Conservation (phyloP, 495 filamentous ascomycete species). For the Trichoderma asperelloides region DNA sequence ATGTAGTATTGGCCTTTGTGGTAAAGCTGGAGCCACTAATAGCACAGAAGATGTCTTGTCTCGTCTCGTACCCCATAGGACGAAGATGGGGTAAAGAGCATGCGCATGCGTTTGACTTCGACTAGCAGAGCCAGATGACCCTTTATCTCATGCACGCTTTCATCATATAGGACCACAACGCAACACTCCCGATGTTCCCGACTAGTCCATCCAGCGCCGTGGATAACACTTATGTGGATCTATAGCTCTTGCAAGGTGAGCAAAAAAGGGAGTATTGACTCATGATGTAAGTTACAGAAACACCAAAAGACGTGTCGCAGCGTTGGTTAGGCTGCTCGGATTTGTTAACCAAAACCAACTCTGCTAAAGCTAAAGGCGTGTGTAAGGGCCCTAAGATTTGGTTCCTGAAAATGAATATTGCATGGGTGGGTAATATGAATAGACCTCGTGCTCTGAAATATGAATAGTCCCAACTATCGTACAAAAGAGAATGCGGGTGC, state of each 20-base stretch:
- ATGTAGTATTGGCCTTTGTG: not conserved
- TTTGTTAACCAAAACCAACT: not conserved
- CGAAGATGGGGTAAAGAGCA: not conserved
- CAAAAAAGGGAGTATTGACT: not conserved
- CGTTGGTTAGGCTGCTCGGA: not conserved
- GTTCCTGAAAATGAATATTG: not conserved
- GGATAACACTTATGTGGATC: not conserved
- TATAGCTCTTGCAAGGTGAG: not conserved
- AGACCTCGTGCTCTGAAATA: not conserved
- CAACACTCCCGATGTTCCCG: not conserved
- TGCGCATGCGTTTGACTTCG: slow-evolving; percentile 5
- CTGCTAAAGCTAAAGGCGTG: not conserved
- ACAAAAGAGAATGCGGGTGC: not conserved
- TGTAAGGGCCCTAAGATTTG: not conserved
- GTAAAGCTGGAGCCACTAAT: not conserved
- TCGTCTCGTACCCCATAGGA: not conserved
- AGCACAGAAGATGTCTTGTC: not conserved
- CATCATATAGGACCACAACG: slow-evolving; percentile 1
- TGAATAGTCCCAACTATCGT: not conserved
- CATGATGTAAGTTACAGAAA: not conserved
- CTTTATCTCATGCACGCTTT: slow-evolving; percentile 6
- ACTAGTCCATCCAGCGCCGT: not conserved
- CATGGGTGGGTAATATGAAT: slow-evolving; percentile 2
- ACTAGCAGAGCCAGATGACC: slow-evolving; percentile 2
- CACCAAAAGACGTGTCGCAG: not conserved